phyloP scores from a whole-genome alignment of 2,329 filamentous ascomycete genomes.

The Aspergillus nomiae region DNA sequence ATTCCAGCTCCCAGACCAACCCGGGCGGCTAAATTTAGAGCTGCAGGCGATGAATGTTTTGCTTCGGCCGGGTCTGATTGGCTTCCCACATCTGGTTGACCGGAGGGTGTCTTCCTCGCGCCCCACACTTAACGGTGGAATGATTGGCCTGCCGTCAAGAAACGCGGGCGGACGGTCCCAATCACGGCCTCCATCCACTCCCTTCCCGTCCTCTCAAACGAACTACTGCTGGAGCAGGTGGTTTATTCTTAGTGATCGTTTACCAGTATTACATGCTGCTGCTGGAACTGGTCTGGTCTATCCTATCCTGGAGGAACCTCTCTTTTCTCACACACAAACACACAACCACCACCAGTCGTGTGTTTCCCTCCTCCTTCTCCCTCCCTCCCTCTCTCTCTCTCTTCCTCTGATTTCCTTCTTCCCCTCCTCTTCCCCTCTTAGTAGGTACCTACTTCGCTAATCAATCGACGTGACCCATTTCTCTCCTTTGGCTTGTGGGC shows the following conservation, averaged over 20 bases:
- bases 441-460: constrained; percentile 16
- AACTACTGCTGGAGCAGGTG: constrained; percentile 12
- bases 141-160: constrained; percentile 20
- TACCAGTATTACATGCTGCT: constrained; percentile 9
- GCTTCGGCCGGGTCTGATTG: constrained; percentile 22
- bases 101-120: constrained; percentile 7
- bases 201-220: constrained; percentile 19
- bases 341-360: background rate
- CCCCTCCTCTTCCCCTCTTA: constrained; percentile 14
- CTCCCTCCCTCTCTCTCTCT: constrained; percentile 19
- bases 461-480: constrained; percentile 18
- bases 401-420: constrained; percentile 15
- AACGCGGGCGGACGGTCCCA: constrained; percentile 23
- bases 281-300: background rate
- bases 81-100: constrained; percentile 18
- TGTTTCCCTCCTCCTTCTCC: constrained; percentile 2
- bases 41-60: constrained; percentile 23
- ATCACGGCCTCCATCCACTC: constrained; percentile 17
- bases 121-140: background rate
- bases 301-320: background rate
- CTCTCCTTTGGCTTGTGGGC: constrained; percentile 18
- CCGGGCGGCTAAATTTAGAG: constrained; percentile 44
- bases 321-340: background rate
- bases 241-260: constrained; percentile 11
- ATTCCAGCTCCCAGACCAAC: constrained; percentile 25